Evolutionary conservation across 2,329 filamentous ascomycete species (phyloP).

Genomic region (Juglanconis oblonga): DNA sequence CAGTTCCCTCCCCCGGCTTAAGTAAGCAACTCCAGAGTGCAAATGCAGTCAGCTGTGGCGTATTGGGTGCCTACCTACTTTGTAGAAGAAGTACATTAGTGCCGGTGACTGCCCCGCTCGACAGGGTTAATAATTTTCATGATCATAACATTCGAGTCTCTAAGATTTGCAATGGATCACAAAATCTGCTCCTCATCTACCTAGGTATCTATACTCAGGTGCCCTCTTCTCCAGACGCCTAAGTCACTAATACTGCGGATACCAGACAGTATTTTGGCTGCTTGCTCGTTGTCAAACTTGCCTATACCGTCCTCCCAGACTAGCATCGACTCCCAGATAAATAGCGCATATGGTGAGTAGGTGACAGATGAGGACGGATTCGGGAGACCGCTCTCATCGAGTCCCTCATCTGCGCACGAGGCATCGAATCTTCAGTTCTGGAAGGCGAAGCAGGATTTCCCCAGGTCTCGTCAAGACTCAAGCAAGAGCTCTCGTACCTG

Average conservation of each 20-base stretch:
- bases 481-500: background rate
- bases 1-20: too few species aligned
- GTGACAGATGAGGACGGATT: background rate
- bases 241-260: background rate
- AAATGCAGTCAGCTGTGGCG: background rate
- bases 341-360: background rate
- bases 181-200: background rate
- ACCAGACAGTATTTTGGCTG: background rate
- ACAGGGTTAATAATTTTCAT: background rate
- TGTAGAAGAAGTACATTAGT: background rate
- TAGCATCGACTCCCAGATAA: background rate
- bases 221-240: background rate
- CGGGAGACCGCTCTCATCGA: background rate
- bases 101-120: background rate
- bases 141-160: background rate
- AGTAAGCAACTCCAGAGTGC: too few species aligned
- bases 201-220: background rate
- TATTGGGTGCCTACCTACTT: background rate
- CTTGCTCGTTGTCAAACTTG: background rate
- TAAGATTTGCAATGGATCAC: background rate
- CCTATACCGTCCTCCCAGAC: background rate
- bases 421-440: background rate
- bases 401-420: background rate
- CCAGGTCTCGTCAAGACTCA: background rate
- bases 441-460: background rate